Base-by-base conservation (phyloP, 2,329 filamentous ascomycete species). In the Colletotrichum sp. region DNA sequence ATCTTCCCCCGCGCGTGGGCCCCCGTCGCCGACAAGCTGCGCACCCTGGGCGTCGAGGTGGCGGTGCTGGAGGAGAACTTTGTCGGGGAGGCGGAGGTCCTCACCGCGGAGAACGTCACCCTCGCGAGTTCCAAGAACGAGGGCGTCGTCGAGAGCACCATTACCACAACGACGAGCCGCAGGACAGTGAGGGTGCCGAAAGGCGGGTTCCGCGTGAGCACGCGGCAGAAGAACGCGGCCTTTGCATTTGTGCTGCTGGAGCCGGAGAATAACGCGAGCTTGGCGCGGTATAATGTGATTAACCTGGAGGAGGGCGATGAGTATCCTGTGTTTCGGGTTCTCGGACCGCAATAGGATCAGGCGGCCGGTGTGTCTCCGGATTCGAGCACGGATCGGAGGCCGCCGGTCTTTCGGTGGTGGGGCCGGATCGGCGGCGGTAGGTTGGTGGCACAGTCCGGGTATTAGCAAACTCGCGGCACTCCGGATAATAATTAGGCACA, bases 211-310 rank as follows among this genome's bases (percentile, higher is more conserved):
- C 72, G 79, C 9, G 78, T 83, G 3, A 83, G 80, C 77, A 81
- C 82, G 9, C 77, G 79, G 39, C 82, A 83, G 69, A 82, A 82
- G 77, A 83, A 82, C 6, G 81, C 82, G 0, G 82, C 74, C 0
- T 66, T 81, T 7, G 81, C 82, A 0, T 77, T 83, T 7, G 75
- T 79, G 32, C 80, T 78, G 6, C 74, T 83, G 4, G 82, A 83
- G 78, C 82, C 82, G 2, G 82, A 83, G 77, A 80, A 79, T 7
- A 80, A 80, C 8, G 82, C 82, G 60, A 83, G 81, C 7, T 83
- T 82, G 61, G 80, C 78, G 0, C 78, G 79, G 12, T 80, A 79
- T 12, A 82, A 82, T 55, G 78, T 83, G 13, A 77, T 83, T 1
- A 80, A 82, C 4, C 32, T 82, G 3, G 69, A 76, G 5, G 78